Evolutionary conservation across 495 filamentous ascomycete species (phyloP), one percentile per base, ranked within the genome.

Genomic region (Penicillium egyptiacum): DNA sequence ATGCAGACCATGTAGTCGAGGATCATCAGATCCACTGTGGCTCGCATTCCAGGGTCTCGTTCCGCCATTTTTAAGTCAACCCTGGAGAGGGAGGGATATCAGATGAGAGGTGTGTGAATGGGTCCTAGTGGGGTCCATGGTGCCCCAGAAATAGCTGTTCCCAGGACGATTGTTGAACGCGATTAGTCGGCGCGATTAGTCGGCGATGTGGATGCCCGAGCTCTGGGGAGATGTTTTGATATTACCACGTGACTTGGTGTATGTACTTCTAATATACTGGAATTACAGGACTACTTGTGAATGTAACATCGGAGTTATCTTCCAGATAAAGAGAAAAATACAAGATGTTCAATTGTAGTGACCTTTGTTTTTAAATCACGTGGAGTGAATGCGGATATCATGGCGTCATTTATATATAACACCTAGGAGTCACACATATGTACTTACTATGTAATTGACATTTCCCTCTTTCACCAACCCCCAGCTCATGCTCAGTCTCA

Each of bases 1-100:
- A 71, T 65, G 62, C 76, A 78, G n/a, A 77, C 52, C 11, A 83
- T 57, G 57, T 84, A 84, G 57, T 85, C 82, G 23, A 83, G 66
- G n/a, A 83, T 81, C 62, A 80, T 68, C 31, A 75, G 55, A 53
- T 85, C 74, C 16, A 83, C 77, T 2, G 81, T 77, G 10, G 63
- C 19, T 17, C 58, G 65, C n/a, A 58, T 60, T 22, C 73, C 63
- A 0, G 65, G 49, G 22, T 66, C 54, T 12, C 54, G 62, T 41
- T 55, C 55, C 22, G 28, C 11, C 48, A 50, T 51, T 40, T 28
- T 44, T 28, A 26, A 20, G 11, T 22, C 23, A 22, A 12, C 10
- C 20, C 33, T 37, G 33, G 3, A 33, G 30, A 10, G 30, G 35
- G 19, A 2, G 17, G 17, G 0, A 12, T 55, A 37, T 12, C 14